These are phyloP conservation scores for Serendipita sp. DNA, from an alignment of 1,284 basidiomycete species.

Conservation along the genomic window DNA sequence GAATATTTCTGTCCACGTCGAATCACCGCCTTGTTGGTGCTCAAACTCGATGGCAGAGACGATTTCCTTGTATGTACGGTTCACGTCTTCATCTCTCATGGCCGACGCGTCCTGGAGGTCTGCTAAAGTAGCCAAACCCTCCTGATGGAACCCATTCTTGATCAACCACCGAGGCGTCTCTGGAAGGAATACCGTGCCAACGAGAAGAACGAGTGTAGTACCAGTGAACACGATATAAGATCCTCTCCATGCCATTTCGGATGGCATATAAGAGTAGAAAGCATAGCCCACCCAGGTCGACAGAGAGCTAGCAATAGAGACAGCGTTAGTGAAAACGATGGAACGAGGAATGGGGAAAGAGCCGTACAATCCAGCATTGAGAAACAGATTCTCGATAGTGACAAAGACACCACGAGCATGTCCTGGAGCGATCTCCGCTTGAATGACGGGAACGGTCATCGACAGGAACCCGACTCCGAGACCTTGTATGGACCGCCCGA, in stretches of 20 bases:
- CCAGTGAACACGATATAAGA: slow-evolving; percentile 36
- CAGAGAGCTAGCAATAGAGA: slow-evolving; percentile 18
- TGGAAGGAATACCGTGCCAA: slow-evolving; percentile 34
- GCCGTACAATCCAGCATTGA: slow-evolving; percentile 31
- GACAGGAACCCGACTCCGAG: slow-evolving; percentile 35
- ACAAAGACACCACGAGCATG: slow-evolving; percentile 38
- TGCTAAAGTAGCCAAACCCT: slow-evolving; percentile 32
- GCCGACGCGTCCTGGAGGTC: slow-evolving; percentile 36
- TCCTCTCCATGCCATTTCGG: slow-evolving; percentile 38
- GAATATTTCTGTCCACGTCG: slow-evolving; percentile 31
- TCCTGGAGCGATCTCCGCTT: slow-evolving; percentile 40
- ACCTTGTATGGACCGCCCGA: slow-evolving; percentile 35
- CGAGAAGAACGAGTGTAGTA: slow-evolving; percentile 30
- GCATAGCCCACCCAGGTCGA: slow-evolving; percentile 39
- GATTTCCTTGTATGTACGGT: slow-evolving; percentile 30
- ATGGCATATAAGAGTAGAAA: slow-evolving; percentile 36
- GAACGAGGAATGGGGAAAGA: slow-evolving; percentile 22
- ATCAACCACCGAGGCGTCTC: slow-evolving; percentile 41
- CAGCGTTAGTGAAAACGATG: too few relatives aligned
- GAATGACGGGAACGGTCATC: slow-evolving; percentile 37
- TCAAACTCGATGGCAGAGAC: slow-evolving; percentile 29
- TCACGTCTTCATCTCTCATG: slow-evolving; percentile 25
- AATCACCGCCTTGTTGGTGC: slow-evolving; percentile 25
- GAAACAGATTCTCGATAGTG: slow-evolving; percentile 37
- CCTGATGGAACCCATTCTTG: slow-evolving; percentile 32